A percentile compares a stretch with the other conserved stretches of the same genome.
Conservation (phyloP, 73 alveolate species). For the Paramecium biaurelia region DNA sequence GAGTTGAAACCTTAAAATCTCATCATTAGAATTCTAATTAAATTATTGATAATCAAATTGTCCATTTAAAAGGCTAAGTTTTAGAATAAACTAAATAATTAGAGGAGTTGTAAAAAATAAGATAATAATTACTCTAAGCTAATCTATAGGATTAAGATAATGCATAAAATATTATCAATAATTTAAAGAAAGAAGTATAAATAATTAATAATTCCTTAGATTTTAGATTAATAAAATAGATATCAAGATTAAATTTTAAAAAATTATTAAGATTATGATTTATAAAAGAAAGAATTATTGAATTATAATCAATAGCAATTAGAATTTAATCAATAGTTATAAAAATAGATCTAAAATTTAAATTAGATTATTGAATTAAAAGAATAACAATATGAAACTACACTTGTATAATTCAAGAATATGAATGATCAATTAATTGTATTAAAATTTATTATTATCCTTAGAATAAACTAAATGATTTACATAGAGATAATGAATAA, state of each 20-base stretch:
- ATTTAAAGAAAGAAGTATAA: neutral
- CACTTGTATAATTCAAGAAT: neutral
- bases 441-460: neutral
- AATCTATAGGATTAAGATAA: neutral
- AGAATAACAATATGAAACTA: neutral
- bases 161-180: neutral
- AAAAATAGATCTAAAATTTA: neutral
- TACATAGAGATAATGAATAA: neutral
- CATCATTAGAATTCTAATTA: neutral
- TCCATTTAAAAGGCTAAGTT: constrained; percentile 1
- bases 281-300: neutral
- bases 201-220: neutral
- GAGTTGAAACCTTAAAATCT: neutral
- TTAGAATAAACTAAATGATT: neutral
- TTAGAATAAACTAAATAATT: neutral
- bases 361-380: neutral
- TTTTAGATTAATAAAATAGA: neutral
- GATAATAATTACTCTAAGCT: neutral
- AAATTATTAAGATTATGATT: neutral
- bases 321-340: neutral
- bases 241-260: neutral
- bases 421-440: constrained; percentile 12
- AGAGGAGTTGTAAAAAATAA: neutral
- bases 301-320: neutral
- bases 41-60: neutral